Conservation (phyloP, 106 monocot genomes). For the Narthecium ossifragum region DNA sequence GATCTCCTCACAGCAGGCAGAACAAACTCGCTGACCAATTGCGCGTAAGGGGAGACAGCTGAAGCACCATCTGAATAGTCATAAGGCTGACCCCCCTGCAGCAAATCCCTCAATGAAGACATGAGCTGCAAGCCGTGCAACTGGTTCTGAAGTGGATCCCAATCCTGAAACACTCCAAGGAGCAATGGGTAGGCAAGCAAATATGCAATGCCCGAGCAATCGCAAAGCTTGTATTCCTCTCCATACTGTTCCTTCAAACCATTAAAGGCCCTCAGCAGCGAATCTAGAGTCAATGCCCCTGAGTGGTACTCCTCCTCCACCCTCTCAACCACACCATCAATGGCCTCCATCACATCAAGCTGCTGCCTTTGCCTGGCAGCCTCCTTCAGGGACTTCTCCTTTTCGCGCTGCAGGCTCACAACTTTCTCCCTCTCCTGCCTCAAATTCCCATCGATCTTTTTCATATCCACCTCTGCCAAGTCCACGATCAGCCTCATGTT, state of each 20-base stretch:
- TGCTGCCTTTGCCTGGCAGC: constrained; percentile 62
- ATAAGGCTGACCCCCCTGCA: constrained; percentile 77
- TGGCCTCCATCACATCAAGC: constrained; percentile 67
- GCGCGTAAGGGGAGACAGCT: constrained; percentile 49
- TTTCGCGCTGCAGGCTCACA: constrained; percentile 65
- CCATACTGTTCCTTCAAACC: constrained; percentile 45
- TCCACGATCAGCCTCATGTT: constrained; percentile 82
- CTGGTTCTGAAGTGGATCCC: constrained; percentile 80
- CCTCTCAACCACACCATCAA: constrained; percentile 39
- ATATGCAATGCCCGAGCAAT: constrained; percentile 59
- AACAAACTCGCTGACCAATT: constrained; percentile 65
- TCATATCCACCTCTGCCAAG: constrained; percentile 66
- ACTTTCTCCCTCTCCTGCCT: constrained; percentile 81
- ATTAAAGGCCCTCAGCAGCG: constrained; percentile 42
- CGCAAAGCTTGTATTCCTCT: constrained; percentile 88
- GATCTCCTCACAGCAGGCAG: constrained; percentile 80
- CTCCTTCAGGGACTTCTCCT: constrained; percentile 55
- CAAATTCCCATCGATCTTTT: constrained; percentile 65
- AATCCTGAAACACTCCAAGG: constrained; percentile 70
- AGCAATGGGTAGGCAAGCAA: constrained; percentile 72
- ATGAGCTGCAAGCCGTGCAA: constrained; percentile 64
- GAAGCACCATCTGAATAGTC: constrained; percentile 53
- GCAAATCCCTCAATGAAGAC: constrained; percentile 57
- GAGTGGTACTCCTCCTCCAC: constrained; percentile 39
- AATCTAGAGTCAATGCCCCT: constrained; percentile 62